Percentiles rank a stretch among this genome's conserved stretches.
Evolutionary conservation across 306 rosid genomes (phyloP).

Genomic region (Arachis stenosperma): DNA sequence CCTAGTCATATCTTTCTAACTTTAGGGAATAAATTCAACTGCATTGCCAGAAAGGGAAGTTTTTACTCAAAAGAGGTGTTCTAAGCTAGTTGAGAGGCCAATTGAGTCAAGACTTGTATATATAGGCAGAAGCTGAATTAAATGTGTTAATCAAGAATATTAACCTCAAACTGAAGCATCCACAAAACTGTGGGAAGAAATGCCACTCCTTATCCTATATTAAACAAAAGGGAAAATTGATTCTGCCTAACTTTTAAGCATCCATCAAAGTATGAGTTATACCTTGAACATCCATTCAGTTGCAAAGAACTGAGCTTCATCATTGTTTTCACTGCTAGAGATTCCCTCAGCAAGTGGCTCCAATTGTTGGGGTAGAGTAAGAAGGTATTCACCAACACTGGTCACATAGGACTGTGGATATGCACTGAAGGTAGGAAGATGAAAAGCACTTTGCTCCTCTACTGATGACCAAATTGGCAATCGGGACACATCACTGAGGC

Average conservation of each 20-base stretch:
- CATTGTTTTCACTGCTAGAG: constrained; percentile 75
- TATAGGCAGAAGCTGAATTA: constrained; percentile 21
- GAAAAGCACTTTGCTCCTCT: constrained; percentile 86
- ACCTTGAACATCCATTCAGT: constrained; percentile 99
- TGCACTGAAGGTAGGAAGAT: constrained; percentile 92
- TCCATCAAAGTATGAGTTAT: constrained; percentile 26
- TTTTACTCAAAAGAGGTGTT: not conserved
- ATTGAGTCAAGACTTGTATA: constrained; percentile 12
- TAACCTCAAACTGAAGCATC: constrained; percentile 32
- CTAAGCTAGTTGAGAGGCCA: constrained; percentile 7
- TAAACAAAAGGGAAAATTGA: constrained; percentile 12
- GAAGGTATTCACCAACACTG: constrained; percentile 93
- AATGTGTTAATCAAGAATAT: constrained; percentile 8
- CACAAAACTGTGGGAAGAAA: constrained; percentile 19
- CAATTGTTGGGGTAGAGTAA: constrained; percentile 94
- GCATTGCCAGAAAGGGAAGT: not conserved
- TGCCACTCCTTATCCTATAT: constrained; percentile 15
- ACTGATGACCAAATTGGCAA: constrained; percentile 87
- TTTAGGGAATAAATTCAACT: not conserved
- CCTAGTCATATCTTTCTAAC: not conserved
- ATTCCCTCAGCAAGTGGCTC: constrained; percentile 99
- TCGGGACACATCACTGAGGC: constrained; percentile 85
- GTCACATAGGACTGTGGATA: constrained; percentile 92
- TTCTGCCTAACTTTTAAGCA: not conserved
- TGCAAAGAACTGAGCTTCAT: constrained; percentile 97